phyloP scores from a whole-genome alignment of 495 filamentous ascomycete genomes.

The Aspergillus kassunensis region DNA sequence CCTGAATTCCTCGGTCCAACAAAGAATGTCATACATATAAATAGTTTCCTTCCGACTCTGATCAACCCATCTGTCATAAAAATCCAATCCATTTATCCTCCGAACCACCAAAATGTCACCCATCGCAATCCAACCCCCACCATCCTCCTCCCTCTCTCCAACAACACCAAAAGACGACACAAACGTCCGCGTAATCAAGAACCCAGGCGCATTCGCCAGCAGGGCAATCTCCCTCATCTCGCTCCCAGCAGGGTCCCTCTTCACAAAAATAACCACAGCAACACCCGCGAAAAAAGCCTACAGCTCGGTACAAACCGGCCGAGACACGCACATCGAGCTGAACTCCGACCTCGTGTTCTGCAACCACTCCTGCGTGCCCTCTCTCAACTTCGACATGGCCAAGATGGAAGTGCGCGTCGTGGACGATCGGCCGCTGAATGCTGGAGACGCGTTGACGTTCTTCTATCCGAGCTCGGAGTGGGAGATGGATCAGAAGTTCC shows the following conservation, averaged over 20 bases:
- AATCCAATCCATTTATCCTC: too few species aligned
- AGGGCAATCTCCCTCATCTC: constrained; percentile 57
- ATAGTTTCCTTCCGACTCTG: background rate
- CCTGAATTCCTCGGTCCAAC: background rate
- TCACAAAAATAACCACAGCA: constrained; percentile 48
- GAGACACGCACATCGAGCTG: constrained; percentile 62
- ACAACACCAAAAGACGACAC: constrained; percentile 5
- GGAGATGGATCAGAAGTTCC: constrained; percentile 8
- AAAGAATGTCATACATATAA: constrained; percentile 1
- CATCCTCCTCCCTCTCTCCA: constrained; percentile 10
- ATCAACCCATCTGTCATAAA: background rate
- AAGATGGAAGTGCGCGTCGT: constrained; percentile 57
- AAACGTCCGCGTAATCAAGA: constrained; percentile 32
- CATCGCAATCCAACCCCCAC: constrained; percentile 16
- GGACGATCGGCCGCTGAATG: constrained; percentile 3
- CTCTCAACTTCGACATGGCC: constrained; percentile 66
- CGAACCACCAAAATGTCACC: constrained; percentile 16
- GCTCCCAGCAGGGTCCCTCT: constrained; percentile 59
- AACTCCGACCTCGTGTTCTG: constrained; percentile 73
- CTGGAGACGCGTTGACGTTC: constrained; percentile 5
- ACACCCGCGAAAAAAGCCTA: constrained; percentile 61
- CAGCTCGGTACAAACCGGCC: constrained; percentile 63
- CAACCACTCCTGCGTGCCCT: constrained; percentile 70
- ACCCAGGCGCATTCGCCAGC: constrained; percentile 50
- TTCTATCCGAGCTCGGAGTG: constrained; percentile 13